phyloP scores from a whole-genome alignment of 2,329 filamentous ascomycete species.

The Daldinia sp. region DNA sequence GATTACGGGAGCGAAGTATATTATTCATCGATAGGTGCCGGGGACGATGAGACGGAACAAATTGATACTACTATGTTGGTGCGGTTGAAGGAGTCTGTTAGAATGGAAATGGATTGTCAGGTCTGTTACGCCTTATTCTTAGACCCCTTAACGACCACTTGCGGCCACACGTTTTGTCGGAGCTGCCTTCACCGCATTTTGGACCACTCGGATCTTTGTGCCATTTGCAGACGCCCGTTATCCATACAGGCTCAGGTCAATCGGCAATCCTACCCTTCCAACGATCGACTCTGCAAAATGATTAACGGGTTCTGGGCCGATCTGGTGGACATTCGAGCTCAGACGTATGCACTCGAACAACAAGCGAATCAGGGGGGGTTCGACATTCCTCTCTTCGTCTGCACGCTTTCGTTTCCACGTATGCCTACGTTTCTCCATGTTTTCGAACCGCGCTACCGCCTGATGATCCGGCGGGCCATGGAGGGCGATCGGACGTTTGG shows the following conservation, averaged over 20 bases:
- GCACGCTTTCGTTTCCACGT: conserved; percentile 81
- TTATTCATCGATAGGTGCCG: conserved; percentile 48
- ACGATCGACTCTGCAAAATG: conserved; percentile 72
- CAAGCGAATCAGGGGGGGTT: conserved; percentile 66
- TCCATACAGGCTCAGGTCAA: conserved; percentile 61
- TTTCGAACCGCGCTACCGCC: conserved; percentile 90
- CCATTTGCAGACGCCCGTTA: conserved; percentile 79
- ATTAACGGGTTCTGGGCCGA: conserved; percentile 78
- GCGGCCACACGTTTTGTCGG: conserved; percentile 91
- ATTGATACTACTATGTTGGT: conserved; percentile 65
- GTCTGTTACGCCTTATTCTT: conserved; percentile 86
- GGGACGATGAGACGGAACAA: conserved; percentile 48
- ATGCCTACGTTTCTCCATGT: conserved; percentile 90
- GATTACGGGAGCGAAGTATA: conserved; percentile 51
- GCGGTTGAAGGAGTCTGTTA: conserved; percentile 70
- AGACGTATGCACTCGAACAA: conserved; percentile 69
- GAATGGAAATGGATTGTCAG: conserved; percentile 85
- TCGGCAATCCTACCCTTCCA: conserved; percentile 62
- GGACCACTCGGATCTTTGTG: conserved; percentile 82
- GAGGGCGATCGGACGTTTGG: conserved; percentile 83
- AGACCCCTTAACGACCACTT: conserved; percentile 85
- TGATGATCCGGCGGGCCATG: conserved; percentile 86
- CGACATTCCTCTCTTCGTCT: conserved; percentile 81
- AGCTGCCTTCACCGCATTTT: conserved; percentile 81
- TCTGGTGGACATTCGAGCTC: conserved; percentile 68